phyloP scores from a whole-genome alignment of 1,284 basidiomycete species.

The Ceratobasidium sp. region DNA sequence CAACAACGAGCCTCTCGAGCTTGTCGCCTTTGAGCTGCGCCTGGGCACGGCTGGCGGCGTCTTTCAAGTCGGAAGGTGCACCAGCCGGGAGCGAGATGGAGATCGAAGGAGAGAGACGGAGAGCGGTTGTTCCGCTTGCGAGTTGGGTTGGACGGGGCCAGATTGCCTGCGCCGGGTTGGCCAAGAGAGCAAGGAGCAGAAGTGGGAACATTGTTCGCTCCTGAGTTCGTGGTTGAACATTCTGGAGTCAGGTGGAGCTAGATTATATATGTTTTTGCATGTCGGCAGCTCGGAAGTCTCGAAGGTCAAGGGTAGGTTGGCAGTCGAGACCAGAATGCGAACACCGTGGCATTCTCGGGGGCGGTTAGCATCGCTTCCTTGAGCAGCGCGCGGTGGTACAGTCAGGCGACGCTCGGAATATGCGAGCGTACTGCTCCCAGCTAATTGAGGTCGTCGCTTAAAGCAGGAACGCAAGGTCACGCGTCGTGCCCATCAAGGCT shows the following conservation, averaged over 20 bases:
- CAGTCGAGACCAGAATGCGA: not conserved
- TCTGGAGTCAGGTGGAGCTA: not conserved
- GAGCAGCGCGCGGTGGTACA: slow-evolving; percentile 16
- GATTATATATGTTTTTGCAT: slow-evolving; percentile 21
- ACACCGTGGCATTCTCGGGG: slow-evolving; percentile 32
- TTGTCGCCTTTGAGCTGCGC: slow-evolving; percentile 60
- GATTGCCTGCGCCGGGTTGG: slow-evolving; percentile 55
- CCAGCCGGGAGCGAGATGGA: slow-evolving; percentile 59
- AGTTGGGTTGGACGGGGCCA: slow-evolving; percentile 75
- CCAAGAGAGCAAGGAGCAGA: slow-evolving; percentile 34
- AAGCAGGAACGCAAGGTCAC: slow-evolving; percentile 5
- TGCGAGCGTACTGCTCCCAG: not conserved
- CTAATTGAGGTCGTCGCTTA: slow-evolving; percentile 34
- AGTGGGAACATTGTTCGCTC: slow-evolving; percentile 7
- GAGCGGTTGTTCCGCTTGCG: slow-evolving; percentile 63
- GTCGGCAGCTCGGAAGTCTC: not conserved
- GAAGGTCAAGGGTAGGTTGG: slow-evolving; percentile 8
- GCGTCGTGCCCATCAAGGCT: not conserved
- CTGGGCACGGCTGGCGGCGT: slow-evolving; percentile 62
- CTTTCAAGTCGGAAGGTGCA: slow-evolving; percentile 63
- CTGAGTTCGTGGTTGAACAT: not conserved
- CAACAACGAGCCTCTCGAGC: slow-evolving; percentile 65
- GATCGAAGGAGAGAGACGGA: slow-evolving; percentile 67
- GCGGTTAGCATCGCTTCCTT: slow-evolving; percentile 10
- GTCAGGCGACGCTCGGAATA: slow-evolving; percentile 2